Conservation (phyloP, 257 asterid species). For the Thymus mandschuricus region DNA sequence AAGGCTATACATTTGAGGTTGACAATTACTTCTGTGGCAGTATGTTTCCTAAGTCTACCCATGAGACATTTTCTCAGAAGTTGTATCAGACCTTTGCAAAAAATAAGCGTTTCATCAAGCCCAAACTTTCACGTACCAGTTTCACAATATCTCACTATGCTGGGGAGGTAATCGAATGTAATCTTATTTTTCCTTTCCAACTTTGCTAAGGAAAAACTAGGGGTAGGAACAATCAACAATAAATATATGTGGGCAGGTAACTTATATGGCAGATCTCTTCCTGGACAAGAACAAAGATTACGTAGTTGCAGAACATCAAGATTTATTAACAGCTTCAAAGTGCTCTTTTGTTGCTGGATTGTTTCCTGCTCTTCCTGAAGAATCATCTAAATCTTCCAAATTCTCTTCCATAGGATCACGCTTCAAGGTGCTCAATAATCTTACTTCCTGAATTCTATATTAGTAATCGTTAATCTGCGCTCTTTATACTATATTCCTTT, state of each 20-base stretch:
- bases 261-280: conserved; percentile 81
- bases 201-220: not conserved
- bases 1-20: conserved; percentile 25
- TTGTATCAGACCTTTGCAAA: conserved; percentile 79
- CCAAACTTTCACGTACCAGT: conserved; percentile 89
- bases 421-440: conserved; percentile 60
- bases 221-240: not conserved
- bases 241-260: conserved; percentile 53
- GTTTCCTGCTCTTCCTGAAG: conserved; percentile 84
- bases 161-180: conserved; percentile 69
- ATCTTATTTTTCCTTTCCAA: conserved; percentile 16
- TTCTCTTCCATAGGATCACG: conserved; percentile 96
- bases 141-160: conserved; percentile 90
- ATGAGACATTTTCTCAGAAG: conserved; percentile 93
- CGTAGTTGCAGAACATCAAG: conserved; percentile 95
- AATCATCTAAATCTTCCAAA: conserved; percentile 84
- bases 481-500: not conserved
- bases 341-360: conserved; percentile 83
- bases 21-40: conserved; percentile 48
- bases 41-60: conserved; percentile 92
- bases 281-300: conserved; percentile 93
- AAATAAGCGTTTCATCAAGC: conserved; percentile 85
- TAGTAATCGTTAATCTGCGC: conserved; percentile 10
- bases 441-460: conserved; percentile 1
- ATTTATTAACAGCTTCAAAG: conserved; percentile 72